phyloP scores from a whole-genome alignment of 164 flowering plant species.

The Macadamia tetraphylla region DNA sequence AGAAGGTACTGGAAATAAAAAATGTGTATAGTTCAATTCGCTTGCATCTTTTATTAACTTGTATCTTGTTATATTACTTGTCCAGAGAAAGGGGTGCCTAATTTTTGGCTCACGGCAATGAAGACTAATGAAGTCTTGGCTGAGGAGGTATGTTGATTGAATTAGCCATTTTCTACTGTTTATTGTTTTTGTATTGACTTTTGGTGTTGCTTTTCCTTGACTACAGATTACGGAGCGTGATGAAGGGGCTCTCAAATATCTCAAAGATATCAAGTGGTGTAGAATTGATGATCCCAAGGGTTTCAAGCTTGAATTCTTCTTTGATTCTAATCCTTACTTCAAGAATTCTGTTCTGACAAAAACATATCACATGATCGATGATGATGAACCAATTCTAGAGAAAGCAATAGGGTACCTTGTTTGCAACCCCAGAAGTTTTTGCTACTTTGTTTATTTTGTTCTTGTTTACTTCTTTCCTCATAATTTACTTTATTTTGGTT shows the following conservation, averaged over 20 bases:
- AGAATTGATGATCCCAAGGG: slow-evolving; percentile 40
- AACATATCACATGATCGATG: slow-evolving; percentile 48
- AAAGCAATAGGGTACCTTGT: slow-evolving; percentile 39
- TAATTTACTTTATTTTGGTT: not conserved
- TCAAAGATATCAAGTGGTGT: slow-evolving; percentile 39
- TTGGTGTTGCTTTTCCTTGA: not conserved
- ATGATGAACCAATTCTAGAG: slow-evolving; percentile 40
- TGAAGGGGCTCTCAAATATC: slow-evolving; percentile 37
- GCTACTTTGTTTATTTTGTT: not conserved
- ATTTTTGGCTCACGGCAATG: slow-evolving; percentile 41
- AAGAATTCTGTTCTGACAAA: slow-evolving; percentile 38
- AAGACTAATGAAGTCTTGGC: slow-evolving; percentile 32
- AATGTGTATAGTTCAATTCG: not conserved
- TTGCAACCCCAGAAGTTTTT: not conserved
- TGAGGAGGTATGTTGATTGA: slow-evolving; percentile 23
- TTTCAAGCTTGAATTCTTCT: slow-evolving; percentile 47
- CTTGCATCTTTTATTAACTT: not conserved
- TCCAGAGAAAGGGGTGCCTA: slow-evolving; percentile 37
- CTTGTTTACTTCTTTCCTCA: not conserved
- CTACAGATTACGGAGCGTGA: slow-evolving; percentile 33
- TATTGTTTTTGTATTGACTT: not conserved
- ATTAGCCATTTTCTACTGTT: not conserved
- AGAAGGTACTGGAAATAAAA: slow-evolving; percentile 26
- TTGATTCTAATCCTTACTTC: slow-evolving; percentile 39
- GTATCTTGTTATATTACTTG: not conserved